These are phyloP conservation scores for Naganishia randhawae DNA, from an alignment of 768 basidiomycete genomes.

Conservation along the genomic window DNA sequence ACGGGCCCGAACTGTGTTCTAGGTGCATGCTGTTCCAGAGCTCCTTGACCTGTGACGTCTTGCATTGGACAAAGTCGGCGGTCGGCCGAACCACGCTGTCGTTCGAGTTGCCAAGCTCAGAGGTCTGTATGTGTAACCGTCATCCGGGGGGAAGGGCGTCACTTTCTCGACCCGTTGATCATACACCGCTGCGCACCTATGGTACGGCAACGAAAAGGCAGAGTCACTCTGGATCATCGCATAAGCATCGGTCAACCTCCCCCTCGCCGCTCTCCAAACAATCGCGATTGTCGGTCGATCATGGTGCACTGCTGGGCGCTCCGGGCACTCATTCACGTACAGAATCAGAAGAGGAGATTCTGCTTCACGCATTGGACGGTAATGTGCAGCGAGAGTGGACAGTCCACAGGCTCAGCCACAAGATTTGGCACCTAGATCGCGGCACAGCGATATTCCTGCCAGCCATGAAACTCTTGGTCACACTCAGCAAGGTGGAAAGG, in stretches of 20 bases:
- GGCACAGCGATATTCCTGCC: conserved; percentile 11
- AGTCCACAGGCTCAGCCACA: background rate
- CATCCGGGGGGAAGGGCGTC: conserved; percentile 15
- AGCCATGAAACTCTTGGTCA: background rate
- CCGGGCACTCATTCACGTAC: background rate
- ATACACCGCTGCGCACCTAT: conserved; percentile 1
- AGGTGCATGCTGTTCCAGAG: conserved; percentile 12
- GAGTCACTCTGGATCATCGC: conserved; percentile 9
- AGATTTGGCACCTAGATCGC: background rate
- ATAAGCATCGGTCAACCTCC: conserved; percentile 10
- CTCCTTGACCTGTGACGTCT: background rate
- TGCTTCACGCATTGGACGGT: background rate
- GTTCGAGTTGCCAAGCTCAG: background rate
- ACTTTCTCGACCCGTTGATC: conserved; percentile 6
- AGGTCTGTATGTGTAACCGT: conserved; percentile 8
- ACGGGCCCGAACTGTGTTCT: background rate
- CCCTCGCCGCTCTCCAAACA: conserved; percentile 16
- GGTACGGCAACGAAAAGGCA: background rate
- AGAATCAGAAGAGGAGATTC: conserved; percentile 15
- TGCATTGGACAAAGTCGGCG: background rate
- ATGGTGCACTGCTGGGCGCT: background rate
- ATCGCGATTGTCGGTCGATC: background rate
- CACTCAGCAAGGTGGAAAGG: conserved; percentile 1
- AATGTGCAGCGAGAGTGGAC: conserved; percentile 1
- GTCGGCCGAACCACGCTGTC: conserved; percentile 7